Evolutionary conservation across 2,329 filamentous ascomycete genomes (phyloP), one percentile per base, ranked within the genome.

Genomic region (Aspergillus sp.): DNA sequence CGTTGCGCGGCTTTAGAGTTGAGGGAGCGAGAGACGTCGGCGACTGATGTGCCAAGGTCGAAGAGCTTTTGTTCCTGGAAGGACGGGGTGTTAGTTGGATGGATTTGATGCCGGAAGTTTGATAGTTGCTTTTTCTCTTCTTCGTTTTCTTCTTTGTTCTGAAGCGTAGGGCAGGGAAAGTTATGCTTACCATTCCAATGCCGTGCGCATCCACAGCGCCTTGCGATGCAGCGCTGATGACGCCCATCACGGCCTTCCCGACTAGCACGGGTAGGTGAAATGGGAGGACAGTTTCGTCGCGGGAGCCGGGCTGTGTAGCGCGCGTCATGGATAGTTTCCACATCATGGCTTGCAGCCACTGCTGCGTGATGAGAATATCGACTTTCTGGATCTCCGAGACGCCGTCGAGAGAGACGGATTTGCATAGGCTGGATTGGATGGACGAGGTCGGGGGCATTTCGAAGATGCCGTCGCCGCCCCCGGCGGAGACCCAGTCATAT

Each of bases 121-220:
- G 26, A 29, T 1, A 14, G 47, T 9, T 12, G 26, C 9, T 29
- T 2, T 9, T 9, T 29, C 26, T 1, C 7, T 3, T 29, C 26
- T 29, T 29, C 20, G 20, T 20, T 29, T 9, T 29, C 26, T 29
- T 49, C 6, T 29, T 24, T 1, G 14, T 18, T 29, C 26, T 20
- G 6, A 11, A 6, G 2, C 1, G 1, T 32, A n/a, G 11, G 2
- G 16, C 20, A 24, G 29, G n/a, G 18, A 20, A 80, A 4, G 11
- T 36, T 4, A 36, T n/a, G 36, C 86, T 73, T 78, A 91, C 89
- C 75, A 96, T 78, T 55, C 89, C 89, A 45, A 91, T 86, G 29
- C 89, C 89, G 64, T 94, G 83, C 2, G 93, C 80, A 64, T 94
- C 91, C 75, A 92, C 87, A 36, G 88, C 87, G 59, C 88, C 85